Evolutionary conservation across 1,139 yeast genomes (phyloP), one percentile per base, ranked within the genome.

Genomic region (Candida sanyaensis): DNA sequence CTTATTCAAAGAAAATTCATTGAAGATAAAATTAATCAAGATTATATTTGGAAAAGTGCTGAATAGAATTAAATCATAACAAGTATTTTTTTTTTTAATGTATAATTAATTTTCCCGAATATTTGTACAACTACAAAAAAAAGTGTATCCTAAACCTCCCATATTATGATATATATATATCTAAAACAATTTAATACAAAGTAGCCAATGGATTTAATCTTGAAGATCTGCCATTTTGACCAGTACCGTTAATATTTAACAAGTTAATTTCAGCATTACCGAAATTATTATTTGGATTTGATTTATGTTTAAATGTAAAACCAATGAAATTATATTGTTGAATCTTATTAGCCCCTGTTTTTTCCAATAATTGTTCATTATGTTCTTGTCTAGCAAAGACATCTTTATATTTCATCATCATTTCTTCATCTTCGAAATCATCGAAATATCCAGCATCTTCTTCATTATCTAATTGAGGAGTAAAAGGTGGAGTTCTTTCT

Each of bases 381-480:
- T 88, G 92, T 48, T 82, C 88, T 61, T 87, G 90, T 68, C 95
- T 86, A 56, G 90, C 92, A 76, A 91, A 86, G 17, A 95, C 99
- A 62, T 95, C 99, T 60, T 95, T 93, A 71, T 95, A 95, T 68
- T 93, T 92, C 57, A 93, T 92, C 98, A 95, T 92, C 66, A 95
- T 96, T 48, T 88, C 92, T 61, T 92, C 98, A 66, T 90, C 95
- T 53, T 89, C 91, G 64, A 95, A 95, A 65, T 95, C 99, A 68
- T 95, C 99, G 65, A 95, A 95, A 70, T 95, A 95, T 1, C 99
- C 99, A 1, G 98, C 98, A 70, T 95, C 99, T 54, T 92, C 95
- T 62, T 95, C 99, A 52, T 91, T 88, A 63, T 93, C 98, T 54
- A 95, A 77, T 62, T 95, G 97, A 1, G 99, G 99, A 28, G 95